Base-by-base conservation (phyloP, 108 stramenopile genomes). In the Fragilaria radians region DNA sequence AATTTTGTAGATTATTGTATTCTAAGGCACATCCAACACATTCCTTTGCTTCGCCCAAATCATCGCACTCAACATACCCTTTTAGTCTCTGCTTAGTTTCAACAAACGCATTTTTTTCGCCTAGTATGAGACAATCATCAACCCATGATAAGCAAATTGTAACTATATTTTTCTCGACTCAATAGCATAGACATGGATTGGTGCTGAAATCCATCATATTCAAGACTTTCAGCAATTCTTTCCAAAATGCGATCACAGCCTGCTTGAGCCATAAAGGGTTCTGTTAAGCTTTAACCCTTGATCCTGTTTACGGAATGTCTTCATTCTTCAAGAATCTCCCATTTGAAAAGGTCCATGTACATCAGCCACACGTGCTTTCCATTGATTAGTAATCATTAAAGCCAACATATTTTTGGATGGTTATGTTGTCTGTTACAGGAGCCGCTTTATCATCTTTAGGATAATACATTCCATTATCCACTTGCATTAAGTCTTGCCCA, bases 21-120 rank as follows among this genome's bases (percentile, higher is more conserved):
- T 70, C 65, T 5, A 74, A 52, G 28, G 71, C 63, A 46, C 62
- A 60, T 3, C 78, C 73, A n/a, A 79, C 73, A 51, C 74, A 74
- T 33, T 72, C 73, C 14, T 31, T 65, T 30, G 72, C 5, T 2
- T 48, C 23, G 1, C 71, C 67, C 19, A 54, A 30, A 25, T 75
- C 67, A 17, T 72, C 63, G 18, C 59, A 65, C 2, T 72, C 67
- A 30, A 69, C 75, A 18, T 31, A 18, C 1, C 9, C 28, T 33
- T 46, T 71, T 1, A 76, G 21, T 11, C 63, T 30, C 14, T 52
- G 28, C 23, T 36, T 61, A 0, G 32, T 26, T 48, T 61, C 28
- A 19, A 24, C 25, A 0, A 73, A 63, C 2, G 52, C 23, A 3
- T 61, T 34, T 19, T 66, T 28, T 1, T 27, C 28, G 22, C 67